Evolutionary conservation across 805 yeast genomes (phyloP), one percentile per base, ranked within the genome.

Genomic region (Saturnispora besseyi): DNA sequence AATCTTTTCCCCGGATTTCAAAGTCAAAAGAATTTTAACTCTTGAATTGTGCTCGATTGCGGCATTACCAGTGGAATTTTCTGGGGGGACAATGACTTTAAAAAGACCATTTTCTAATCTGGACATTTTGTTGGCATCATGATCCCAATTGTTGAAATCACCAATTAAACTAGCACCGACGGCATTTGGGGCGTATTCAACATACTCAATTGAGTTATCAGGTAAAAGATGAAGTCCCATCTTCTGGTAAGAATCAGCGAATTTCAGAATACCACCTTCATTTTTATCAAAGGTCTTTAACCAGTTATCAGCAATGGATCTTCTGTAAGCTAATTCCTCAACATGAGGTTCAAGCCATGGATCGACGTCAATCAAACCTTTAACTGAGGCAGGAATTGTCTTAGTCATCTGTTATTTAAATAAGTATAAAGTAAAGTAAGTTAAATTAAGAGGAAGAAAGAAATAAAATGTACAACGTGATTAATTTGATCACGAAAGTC

Each of bases 151-250:
- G 66, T 91, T 91, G 74, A 93, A 91, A 46, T 91, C 98, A 13
- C 99, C 99, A 50, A 87, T 83, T n/a, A 91, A 64, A 48, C 80
- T 75, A 2, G 93, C 96, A 43, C 63, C 70, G 4, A 59, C 60
- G 1, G 96, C 98, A 60, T 87, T 84, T 5, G 98, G 99, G 1
- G 95, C 89, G 81, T 96, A 91, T 66, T 91, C 96, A 26, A 78
- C 73, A 60, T 84, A 84, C 2, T 68, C 64, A 46, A 90, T 77
- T 6, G 76, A 73, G 53, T 79, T 77, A 48, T 77, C 76, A 12
- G 60, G 60, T 54, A 77, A 70, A 11, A 82, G 81, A 58, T 87
- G 89, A 53, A 93, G 69, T 1, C 99, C 99, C 67, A 81, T 86
- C 21, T 65, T 62, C 59, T 81, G 72, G 65, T 87, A 91, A 5